A percentile compares a stretch with the other conserved stretches of the same genome.
Evolutionary conservation across 345 rosid species (phyloP).

Genomic region (Triadica sebifera): DNA sequence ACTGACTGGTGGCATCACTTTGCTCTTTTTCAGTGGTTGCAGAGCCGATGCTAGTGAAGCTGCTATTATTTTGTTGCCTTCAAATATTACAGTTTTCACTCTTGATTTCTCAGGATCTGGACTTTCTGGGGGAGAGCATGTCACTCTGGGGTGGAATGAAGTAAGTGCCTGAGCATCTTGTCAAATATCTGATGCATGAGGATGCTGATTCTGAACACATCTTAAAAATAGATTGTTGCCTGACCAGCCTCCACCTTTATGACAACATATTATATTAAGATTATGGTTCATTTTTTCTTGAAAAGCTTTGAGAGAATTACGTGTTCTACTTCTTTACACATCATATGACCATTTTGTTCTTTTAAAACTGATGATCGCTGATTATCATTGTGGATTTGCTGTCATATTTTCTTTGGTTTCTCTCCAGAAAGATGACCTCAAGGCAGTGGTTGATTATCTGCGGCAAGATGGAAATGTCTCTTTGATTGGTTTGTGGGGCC

Average conservation of each 20-base stretch:
- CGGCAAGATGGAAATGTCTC: constrained; percentile 88
- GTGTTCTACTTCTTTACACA: not conserved
- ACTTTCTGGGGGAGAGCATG: constrained; percentile 84
- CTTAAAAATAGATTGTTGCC: constrained; percentile 1
- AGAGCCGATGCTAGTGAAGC: constrained; percentile 98
- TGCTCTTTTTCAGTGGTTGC: constrained; percentile 67
- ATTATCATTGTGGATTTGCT: constrained; percentile 6
- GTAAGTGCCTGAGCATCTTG: constrained; percentile 40
- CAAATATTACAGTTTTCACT: constrained; percentile 83
- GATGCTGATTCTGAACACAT: not conserved
- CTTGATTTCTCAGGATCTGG: constrained; percentile 97
- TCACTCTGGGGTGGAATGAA: constrained; percentile 85
- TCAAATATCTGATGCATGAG: not conserved
- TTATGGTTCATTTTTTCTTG: not conserved
- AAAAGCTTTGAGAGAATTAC: not conserved
- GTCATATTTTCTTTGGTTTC: constrained; percentile 21
- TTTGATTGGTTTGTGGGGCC: constrained; percentile 94
- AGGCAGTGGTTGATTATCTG: constrained; percentile 73
- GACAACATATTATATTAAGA: not conserved
- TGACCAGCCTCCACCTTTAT: not conserved
- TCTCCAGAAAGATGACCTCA: constrained; percentile 85
- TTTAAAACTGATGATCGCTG: constrained; percentile 5
- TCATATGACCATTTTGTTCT: not conserved
- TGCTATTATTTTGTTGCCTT: constrained; percentile 78
- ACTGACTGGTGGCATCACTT: constrained; percentile 31